Percentiles rank a stretch among this genome's conserved stretches.
Evolutionary conservation across 805 yeast species (phyloP).

Genomic region (Candida parachauliodes): DNA sequence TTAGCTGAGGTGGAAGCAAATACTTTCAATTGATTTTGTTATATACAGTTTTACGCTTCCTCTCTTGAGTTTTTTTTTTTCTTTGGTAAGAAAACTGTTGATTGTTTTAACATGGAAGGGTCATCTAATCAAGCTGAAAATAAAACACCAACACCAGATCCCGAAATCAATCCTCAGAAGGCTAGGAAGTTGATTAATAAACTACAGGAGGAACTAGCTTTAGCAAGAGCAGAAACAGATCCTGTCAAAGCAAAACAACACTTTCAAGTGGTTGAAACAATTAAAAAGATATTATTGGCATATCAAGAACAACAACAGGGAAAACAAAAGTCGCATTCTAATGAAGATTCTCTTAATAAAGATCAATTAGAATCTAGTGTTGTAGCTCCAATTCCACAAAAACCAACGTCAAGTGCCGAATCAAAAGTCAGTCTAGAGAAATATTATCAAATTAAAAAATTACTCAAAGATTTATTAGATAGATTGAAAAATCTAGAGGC

Average conservation of each 20-base stretch:
- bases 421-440: slow-evolving; percentile 33
- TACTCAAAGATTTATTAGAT: slow-evolving; percentile 46
- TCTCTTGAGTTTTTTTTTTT: too few relatives aligned
- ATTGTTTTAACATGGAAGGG: slow-evolving; percentile 6
- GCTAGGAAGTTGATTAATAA: slow-evolving; percentile 59
- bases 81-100: too few relatives aligned
- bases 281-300: slow-evolving; percentile 56
- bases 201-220: slow-evolving; percentile 53
- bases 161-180: slow-evolving; percentile 41
- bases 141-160: slow-evolving; percentile 13
- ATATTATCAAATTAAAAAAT: slow-evolving; percentile 40
- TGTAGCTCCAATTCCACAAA: slow-evolving; percentile 12
- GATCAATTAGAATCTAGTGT: not conserved
- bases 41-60: too few relatives aligned
- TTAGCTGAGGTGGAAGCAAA: too few relatives aligned
- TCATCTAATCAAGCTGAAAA: slow-evolving; percentile 18
- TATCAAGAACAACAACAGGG: slow-evolving; percentile 47
- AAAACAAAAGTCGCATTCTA: slow-evolving; percentile 4
- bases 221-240: slow-evolving; percentile 56
- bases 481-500: slow-evolving; percentile 41
- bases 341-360: not conserved
- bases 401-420: slow-evolving; percentile 8
- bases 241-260: slow-evolving; percentile 63
- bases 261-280: slow-evolving; percentile 57
- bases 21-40: too few relatives aligned